Base-by-base conservation (phyloP, 148 eudicot species). In the Suaeda aralocaspica region DNA sequence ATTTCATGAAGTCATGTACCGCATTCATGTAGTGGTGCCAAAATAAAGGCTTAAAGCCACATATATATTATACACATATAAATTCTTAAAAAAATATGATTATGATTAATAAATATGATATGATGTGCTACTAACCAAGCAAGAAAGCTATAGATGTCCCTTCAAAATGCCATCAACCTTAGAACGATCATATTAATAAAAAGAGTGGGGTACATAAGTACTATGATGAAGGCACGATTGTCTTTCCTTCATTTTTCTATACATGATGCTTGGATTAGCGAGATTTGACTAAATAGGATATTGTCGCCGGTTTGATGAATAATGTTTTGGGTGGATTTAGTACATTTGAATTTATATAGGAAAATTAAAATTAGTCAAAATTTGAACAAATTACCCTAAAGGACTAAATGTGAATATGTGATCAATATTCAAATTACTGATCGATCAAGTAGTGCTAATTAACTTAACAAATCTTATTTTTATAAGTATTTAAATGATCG, bases 71-170 rank as follows among this genome's bases (percentile, higher is more conserved):
- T 15, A 29, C 29, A 28, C 4, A 1, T 12, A 16, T 57, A 57
- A 7, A 25, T 57, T 19, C 9, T 9, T 46, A 13, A 44, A 5
- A 2, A 2, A 58, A 30, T 15, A 15, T 18, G 13, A 59, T 15
- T 31, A 59, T 59, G 63, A 59, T 59, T 30, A 59, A 13, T 30
- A 16, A 59, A 59, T 30, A 16, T 59, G 63, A 59, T 6, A 59
- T 30, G 63, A 30, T 59, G 11, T 59, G 41, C 63, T 59, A 59
- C 63, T 59, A 60, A 33, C 45, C 44, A 60, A 60, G 44, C 29
- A 53, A 14, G 22, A 59, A 59, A 59, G 39, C 13, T 59, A 59
- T 31, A 30, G 63, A 9, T 30, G 24, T 59, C 63, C 28, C 19
- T 59, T 59, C 63, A 59, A 59, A 30, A 29, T 9, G 41, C 16